Evolutionary conservation across 2,329 filamentous ascomycete species (phyloP), one percentile per base, ranked within the genome.

Genomic region (Sphaerulina populicola): DNA sequence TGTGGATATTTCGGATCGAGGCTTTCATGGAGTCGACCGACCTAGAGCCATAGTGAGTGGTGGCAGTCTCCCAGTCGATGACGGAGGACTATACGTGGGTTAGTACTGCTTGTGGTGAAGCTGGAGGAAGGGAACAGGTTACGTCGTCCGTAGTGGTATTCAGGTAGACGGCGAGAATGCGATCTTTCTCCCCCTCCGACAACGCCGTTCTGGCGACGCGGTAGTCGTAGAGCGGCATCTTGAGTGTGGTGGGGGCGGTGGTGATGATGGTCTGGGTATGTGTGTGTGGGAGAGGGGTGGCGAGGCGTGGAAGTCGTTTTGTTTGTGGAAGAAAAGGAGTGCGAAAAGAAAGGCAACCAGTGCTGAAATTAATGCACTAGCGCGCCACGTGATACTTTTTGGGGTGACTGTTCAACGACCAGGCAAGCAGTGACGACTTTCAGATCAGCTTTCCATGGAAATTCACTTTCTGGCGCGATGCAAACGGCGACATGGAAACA

Each of bases 41-140:
- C 30, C 57, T 57, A 35, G 56, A 56, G 23, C 58, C 61, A 54
- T 57, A 66, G 15, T 60, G 60, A 2, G 21, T 42, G 36, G 60
- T 57, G 23, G 63, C 64, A 27, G 57, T 60, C 12, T 61, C 54
- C 60, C 61, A 66, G 55, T 66, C 47, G 52, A 58, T 46, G 56
- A 64, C 44, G 52, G 57, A 39, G 52, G 57, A 39, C 59, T 64
- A 2, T 11, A 42, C 35, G 39, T 55, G 11, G 54, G 45, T 50
- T 31, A 47, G 44, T 37, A 27, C 23, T 33, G 51, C 27, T 41
- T 21, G 44, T 21, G 27, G 18, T 33, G 39, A 35, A 30, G 36
- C 12, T 29, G 31, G 14, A 21, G 11, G 15, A 46, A 12, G 21
- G 12, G 10, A 37, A 40, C 9, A 21, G 47, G 53, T 23, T 49